phyloP scores from a whole-genome alignment of 768 basidiomycete species.

The Tremella fuciformis region DNA sequence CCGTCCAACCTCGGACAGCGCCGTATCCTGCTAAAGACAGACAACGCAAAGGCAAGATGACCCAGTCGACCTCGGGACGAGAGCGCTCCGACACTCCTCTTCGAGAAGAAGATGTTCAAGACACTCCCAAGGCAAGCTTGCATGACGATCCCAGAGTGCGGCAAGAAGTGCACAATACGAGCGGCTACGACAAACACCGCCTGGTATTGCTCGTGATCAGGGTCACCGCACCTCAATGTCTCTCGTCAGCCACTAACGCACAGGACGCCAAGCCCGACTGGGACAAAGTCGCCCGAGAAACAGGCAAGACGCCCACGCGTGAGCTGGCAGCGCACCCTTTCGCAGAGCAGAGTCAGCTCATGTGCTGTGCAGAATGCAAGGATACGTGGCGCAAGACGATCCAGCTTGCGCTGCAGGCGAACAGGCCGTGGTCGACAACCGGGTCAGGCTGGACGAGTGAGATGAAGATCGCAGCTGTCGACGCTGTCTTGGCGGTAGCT shows the following conservation, averaged over 20 bases:
- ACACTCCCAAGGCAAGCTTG: too few species aligned
- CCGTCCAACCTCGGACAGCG: too few species aligned
- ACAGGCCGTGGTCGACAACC: constrained; percentile 21
- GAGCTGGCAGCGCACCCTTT: constrained; percentile 6
- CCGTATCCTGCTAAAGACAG: too few species aligned
- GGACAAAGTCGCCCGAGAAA: constrained; percentile 9
- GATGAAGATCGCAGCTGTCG: constrained; percentile 22
- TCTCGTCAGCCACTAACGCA: not conserved
- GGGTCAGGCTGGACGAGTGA: constrained; percentile 20
- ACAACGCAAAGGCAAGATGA: too few species aligned
- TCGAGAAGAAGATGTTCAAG: too few species aligned
- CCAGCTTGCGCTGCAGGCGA: constrained; percentile 14
- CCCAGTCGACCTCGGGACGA: too few species aligned
- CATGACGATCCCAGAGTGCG: too few species aligned
- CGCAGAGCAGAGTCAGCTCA: not conserved
- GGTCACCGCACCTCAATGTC: too few species aligned
- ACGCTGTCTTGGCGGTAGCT: constrained; percentile 22
- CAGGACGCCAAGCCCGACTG: constrained; percentile 27
- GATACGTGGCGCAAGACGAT: constrained; percentile 39
- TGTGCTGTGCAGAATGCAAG: constrained; percentile 23
- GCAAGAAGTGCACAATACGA: too few species aligned
- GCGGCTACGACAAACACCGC: too few species aligned
- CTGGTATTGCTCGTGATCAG: too few species aligned
- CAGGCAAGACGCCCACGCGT: constrained; percentile 28
- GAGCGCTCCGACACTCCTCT: too few species aligned